These are phyloP conservation scores for Tylopilus subfusipes DNA, from an alignment of 768 basidiomycete species.

Conservation along the genomic window DNA sequence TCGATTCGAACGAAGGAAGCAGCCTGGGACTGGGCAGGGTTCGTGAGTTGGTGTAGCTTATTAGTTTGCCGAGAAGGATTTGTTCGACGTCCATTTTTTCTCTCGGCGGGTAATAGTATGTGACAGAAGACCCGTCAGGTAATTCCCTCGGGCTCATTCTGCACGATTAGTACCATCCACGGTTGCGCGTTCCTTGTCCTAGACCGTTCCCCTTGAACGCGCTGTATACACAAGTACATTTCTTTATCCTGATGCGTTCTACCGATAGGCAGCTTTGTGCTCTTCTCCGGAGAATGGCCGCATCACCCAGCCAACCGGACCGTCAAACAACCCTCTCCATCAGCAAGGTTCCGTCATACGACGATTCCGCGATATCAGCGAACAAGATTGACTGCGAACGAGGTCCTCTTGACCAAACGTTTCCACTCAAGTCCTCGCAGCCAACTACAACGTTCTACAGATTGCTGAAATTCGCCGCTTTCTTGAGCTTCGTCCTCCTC, in stretches of 20 bases:
- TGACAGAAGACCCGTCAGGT: too few species aligned
- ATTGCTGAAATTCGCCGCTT: background rate
- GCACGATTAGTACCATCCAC: too few species aligned
- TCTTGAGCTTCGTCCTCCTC: conserved; percentile 13
- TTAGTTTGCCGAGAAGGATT: too few species aligned
- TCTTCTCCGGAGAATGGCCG: too few species aligned
- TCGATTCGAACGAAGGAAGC: conserved; percentile 46
- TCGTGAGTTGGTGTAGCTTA: background rate
- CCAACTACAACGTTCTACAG: background rate
- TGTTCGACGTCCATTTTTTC: too few species aligned
- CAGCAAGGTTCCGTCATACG: background rate
- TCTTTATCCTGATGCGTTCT: background rate
- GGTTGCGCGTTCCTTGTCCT: too few species aligned
- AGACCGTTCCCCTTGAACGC: too few species aligned
- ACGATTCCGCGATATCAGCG: background rate
- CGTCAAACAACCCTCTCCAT: background rate
- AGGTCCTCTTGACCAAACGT: background rate
- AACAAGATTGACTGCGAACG: conserved; percentile 14
- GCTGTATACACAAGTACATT: too few species aligned
- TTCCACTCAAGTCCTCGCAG: background rate
- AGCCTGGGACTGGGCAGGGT: background rate
- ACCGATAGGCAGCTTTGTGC: too few species aligned
- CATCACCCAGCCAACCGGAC: too few species aligned
- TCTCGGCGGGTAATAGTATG: too few species aligned
- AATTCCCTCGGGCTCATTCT: too few species aligned